Percentiles rank a stretch among this genome's conserved stretches.
These are phyloP conservation scores for Silene latifolia DNA, from an alignment of 148 eudicot genomes.

Conservation along the genomic window DNA sequence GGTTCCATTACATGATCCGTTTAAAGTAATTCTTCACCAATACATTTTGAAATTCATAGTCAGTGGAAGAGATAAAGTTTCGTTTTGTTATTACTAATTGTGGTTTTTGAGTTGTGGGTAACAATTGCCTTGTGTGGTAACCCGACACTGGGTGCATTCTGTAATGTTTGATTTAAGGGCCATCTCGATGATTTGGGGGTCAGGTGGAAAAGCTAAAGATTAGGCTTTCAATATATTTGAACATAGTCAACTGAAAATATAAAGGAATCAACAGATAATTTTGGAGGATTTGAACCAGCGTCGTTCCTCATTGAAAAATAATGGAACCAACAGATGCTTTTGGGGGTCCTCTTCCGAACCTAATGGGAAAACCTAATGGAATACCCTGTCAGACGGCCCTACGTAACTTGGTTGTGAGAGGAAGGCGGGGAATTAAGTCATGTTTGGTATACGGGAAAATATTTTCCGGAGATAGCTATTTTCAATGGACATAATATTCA, in stretches of 20 bases:
- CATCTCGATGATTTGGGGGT: neutral
- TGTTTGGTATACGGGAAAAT: no score
- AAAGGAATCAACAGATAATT: no score
- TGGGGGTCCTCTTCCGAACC: no score
- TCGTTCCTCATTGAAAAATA: no score
- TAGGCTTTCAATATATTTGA: no score
- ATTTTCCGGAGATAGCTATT: neutral
- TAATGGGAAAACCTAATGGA: neutral
- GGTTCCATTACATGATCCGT: neutral
- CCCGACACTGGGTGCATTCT: neutral
- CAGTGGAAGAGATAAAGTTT: neutral
- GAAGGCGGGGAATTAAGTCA: no score
- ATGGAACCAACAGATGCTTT: no score
- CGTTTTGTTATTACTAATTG: neutral
- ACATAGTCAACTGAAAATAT: no score
- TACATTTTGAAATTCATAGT: neutral
- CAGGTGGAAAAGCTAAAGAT: no score
- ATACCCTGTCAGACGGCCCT: neutral
- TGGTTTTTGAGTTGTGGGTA: neutral
- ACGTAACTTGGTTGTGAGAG: no score
- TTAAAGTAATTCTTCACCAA: neutral
- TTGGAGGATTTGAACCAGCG: no score
- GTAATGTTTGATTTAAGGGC: neutral
- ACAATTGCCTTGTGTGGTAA: neutral
- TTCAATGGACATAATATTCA: neutral